A percentile compares a stretch with the other conserved stretches of the same genome.
Conservation (phyloP, 2,329 filamentous ascomycete genomes). For the Aspergillus ustus region DNA sequence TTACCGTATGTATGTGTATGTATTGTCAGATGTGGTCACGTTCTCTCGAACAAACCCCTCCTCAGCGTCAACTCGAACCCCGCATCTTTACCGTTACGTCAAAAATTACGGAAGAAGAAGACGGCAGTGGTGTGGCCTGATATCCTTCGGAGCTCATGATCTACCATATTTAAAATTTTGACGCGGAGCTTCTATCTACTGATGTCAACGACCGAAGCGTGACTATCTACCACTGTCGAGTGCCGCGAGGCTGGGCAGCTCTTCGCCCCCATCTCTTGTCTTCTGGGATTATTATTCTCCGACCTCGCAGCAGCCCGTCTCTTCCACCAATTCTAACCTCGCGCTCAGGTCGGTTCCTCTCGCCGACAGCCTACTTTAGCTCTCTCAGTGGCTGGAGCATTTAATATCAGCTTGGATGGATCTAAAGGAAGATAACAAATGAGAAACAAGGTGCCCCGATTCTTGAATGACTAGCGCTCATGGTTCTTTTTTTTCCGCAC, state of each 20-base stretch:
- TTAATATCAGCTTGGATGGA: slow-evolving; percentile 2
- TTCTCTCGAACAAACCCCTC: slow-evolving; percentile 9
- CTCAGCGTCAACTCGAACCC: slow-evolving; percentile 4
- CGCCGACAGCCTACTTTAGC: background rate
- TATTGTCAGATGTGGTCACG: slow-evolving; percentile 21
- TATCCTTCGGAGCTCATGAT: background rate
- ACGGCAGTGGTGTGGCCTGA: slow-evolving; percentile 3
- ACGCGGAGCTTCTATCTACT: background rate
- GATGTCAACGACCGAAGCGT: background rate
- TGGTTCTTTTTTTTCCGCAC: background rate
- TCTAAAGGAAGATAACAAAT: slow-evolving; percentile 2
- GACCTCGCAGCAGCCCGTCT: background rate
- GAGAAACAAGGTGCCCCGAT: background rate
- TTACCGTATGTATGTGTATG: too few relatives aligned
- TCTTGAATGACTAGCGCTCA: background rate
- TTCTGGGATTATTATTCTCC: slow-evolving; percentile 7
- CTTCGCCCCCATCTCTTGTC: background rate
- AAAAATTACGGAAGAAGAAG: background rate
- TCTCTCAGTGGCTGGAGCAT: slow-evolving; percentile 8
- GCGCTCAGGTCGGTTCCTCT: slow-evolving; percentile 7
- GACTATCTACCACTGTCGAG: too few relatives aligned
- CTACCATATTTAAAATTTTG: background rate
- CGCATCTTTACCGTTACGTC: slow-evolving; percentile 15
- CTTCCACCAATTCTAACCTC: background rate
- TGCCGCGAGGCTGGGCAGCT: background rate